phyloP scores from a whole-genome alignment of 2,329 filamentous ascomycete species.

The Colletotrichum filicis region DNA sequence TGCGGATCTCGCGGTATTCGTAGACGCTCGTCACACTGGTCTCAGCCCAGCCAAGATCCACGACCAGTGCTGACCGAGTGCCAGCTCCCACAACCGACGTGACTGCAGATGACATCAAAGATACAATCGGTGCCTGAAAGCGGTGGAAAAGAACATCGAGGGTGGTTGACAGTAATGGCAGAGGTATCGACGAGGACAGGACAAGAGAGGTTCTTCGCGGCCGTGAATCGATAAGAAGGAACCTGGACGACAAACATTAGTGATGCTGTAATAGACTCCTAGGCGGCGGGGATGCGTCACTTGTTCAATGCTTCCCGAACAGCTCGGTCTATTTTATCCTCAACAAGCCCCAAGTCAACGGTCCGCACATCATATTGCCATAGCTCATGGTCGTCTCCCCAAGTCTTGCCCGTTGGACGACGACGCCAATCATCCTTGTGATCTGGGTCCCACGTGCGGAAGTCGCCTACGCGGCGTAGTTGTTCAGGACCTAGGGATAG shows the following conservation, averaged over 20 bases:
- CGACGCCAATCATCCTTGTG: constrained; percentile 61
- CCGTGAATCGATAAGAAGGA: constrained; percentile 78
- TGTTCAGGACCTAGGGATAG: constrained; percentile 80
- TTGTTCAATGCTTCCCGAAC: constrained; percentile 85
- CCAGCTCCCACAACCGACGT: constrained; percentile 83
- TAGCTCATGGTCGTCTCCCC: constrained; percentile 76
- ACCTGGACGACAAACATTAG: constrained; percentile 50
- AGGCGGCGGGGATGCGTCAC: constrained; percentile 60
- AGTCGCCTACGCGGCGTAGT: constrained; percentile 83
- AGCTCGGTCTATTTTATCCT: constrained; percentile 87
- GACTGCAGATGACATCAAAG: constrained; percentile 81
- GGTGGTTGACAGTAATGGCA: constrained; percentile 79
- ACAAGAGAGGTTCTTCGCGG: constrained; percentile 80
- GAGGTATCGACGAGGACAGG: constrained; percentile 80
- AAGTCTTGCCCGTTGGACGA: constrained; percentile 59
- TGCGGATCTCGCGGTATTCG: constrained; percentile 86
- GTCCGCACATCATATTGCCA: constrained; percentile 81
- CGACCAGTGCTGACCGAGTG: constrained; percentile 83
- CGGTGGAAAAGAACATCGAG: constrained; percentile 83
- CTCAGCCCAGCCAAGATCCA: constrained; percentile 95
- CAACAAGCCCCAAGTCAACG: constrained; percentile 81
- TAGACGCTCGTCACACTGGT: constrained; percentile 88
- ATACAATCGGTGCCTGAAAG: constrained; percentile 84
- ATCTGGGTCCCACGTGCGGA: constrained; percentile 73
- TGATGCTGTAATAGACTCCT: constrained; percentile 2